Evolutionary conservation across 305 asterid species (phyloP).

Genomic region (Plantago coronopus): DNA sequence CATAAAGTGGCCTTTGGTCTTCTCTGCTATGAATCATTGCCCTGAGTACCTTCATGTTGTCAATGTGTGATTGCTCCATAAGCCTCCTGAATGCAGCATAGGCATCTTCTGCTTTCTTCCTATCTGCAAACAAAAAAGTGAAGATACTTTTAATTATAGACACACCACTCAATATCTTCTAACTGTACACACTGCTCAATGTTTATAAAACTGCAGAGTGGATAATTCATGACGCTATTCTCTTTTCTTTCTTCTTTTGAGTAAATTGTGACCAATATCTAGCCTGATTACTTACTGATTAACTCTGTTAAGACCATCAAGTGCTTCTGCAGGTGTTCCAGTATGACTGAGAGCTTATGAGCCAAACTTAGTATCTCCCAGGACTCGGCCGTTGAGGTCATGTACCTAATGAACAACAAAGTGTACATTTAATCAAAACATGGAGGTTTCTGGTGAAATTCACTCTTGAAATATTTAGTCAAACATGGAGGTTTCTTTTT

Average conservation of each 20-base stretch:
- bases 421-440: background rate
- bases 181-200: background rate
- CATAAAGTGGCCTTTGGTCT: slow-evolving; percentile 65
- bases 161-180: background rate
- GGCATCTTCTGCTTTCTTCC: slow-evolving; percentile 38
- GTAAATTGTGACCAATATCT: background rate
- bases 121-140: slow-evolving; percentile 33
- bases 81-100: slow-evolving; percentile 44
- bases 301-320: slow-evolving; percentile 30
- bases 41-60: slow-evolving; percentile 63
- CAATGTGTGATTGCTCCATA: slow-evolving; percentile 57
- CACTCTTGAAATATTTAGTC: background rate
- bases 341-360: slow-evolving; percentile 64
- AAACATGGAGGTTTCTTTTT: too few species aligned
- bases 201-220: background rate
- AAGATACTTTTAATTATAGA: background rate
- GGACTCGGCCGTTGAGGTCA: slow-evolving; percentile 54
- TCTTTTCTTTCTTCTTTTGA: background rate
- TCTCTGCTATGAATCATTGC: slow-evolving; percentile 55
- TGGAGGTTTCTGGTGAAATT: background rate
- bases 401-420: slow-evolving; percentile 35
- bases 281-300: slow-evolving; percentile 37
- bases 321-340: slow-evolving; percentile 49
- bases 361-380: slow-evolving; percentile 74
- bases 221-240: background rate